Base-by-base conservation (phyloP, 2,329 filamentous ascomycete genomes). In the Fusarium anguioides region DNA sequence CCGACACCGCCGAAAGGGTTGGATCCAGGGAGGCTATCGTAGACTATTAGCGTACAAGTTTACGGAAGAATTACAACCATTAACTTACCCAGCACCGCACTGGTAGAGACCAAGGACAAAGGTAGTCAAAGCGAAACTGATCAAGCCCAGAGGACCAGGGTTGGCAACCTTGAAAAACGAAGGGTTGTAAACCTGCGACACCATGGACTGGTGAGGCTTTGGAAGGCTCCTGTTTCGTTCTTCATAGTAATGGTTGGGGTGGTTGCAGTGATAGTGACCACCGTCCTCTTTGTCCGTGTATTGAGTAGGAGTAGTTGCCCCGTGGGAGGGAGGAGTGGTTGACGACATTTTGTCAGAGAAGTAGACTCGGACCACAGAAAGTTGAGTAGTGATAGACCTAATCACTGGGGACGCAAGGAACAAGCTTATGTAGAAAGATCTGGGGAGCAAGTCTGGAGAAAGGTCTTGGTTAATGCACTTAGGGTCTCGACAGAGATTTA, bases 91-190 rank as follows among this genome's bases (percentile, higher is more conserved):
- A 61, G 77, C 80, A 52, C 80, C 80, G 51, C 80, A 81, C 49
- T 81, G 76, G 62, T 81, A 81, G 3, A 85, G 72, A 24, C 81
- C 82, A 33, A 90, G 81, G 15, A 87, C 81, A 72, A 90, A 89
- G 11, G 87, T 89, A 11, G 88, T 89, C 66, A 88, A 74, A n/a
- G 87, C 87, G 77, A 91, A 90, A 78, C 85, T 86, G 48, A 86
- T 83, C 44, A 89, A 81, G 55, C 86, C 86, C 21, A 89, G 80
- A 11, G 86, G 86, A 58, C 86, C 86, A 44, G 87, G 86, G 75
- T 89, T 88, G 74, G 81, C 86, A 72, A 87, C 81, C 63, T 83
- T 85, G 75, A 74, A 73, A 56, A 77, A 74, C 2, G 68, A 66
- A 47, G 77, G 76, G 42, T 78, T 66, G 26, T 69, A 69, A 33